Evolutionary conservation across 768 basidiomycete genomes (phyloP).

Genomic region (Peribolospora kevripleyi): DNA sequence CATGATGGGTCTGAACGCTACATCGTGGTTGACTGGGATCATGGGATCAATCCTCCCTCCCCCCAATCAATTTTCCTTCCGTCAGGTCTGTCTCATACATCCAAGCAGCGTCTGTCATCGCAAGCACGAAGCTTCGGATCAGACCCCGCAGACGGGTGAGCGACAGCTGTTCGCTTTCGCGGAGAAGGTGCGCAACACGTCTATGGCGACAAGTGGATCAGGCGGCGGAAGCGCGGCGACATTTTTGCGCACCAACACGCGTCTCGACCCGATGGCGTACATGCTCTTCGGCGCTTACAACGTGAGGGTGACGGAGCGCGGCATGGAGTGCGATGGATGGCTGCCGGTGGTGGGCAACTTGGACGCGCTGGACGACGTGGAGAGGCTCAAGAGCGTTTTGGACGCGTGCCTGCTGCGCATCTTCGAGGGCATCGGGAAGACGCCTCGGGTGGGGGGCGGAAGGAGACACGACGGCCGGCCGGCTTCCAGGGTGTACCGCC

Average conservation of each 20-base stretch:
- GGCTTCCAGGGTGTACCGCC: no score
- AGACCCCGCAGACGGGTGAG: conserved; percentile 10
- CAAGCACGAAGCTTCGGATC: conserved; percentile 27
- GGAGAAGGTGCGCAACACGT: conserved; percentile 61
- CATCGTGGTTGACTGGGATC: no score
- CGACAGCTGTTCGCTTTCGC: conserved; percentile 48
- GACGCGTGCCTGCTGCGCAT: conserved; percentile 69
- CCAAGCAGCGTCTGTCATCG: conserved; percentile 64
- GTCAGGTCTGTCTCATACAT: conserved; percentile 50
- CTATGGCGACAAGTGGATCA: conserved; percentile 21
- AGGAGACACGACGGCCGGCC: no score
- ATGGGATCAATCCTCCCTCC: no score
- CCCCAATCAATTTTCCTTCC: background rate
- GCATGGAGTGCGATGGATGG: conserved; percentile 76
- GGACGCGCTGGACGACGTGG: conserved; percentile 55
- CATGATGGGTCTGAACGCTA: no score
- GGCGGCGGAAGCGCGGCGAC: conserved; percentile 15
- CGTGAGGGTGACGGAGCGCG: conserved; percentile 40
- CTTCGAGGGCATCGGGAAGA: conserved; percentile 45
- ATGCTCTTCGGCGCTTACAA: conserved; percentile 73
- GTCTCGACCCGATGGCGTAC: conserved; percentile 67
- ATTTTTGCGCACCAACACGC: conserved; percentile 17
- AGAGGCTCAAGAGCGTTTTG: conserved; percentile 50
- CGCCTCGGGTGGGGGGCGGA: no score
- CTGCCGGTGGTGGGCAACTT: conserved; percentile 53